Percentiles rank a stretch among this genome's conserved stretches.
These are phyloP conservation scores for Aciculosporium take DNA, from an alignment of 2,329 filamentous ascomycete species.

Conservation along the genomic window DNA sequence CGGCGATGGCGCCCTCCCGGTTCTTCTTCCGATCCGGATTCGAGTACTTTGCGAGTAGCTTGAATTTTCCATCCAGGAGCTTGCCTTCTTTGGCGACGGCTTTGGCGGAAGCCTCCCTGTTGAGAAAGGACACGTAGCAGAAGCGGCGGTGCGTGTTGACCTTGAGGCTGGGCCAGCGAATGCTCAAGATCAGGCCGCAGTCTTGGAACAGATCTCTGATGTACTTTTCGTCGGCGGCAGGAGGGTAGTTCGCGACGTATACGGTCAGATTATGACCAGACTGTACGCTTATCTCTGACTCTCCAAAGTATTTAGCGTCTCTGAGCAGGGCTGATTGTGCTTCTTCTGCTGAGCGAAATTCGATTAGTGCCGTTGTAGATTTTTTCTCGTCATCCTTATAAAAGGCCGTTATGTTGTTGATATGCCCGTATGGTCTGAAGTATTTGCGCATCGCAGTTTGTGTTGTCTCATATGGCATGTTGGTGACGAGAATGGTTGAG, in stretches of 20 bases:
- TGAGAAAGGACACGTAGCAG: slow-evolving; percentile 86
- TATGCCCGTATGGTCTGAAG: slow-evolving; percentile 78
- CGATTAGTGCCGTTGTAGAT: slow-evolving; percentile 60
- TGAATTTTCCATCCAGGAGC: slow-evolving; percentile 51
- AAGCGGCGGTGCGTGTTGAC: slow-evolving; percentile 81
- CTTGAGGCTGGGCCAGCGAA: slow-evolving; percentile 85
- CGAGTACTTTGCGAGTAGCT: slow-evolving; percentile 67
- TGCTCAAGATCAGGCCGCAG: slow-evolving; percentile 69
- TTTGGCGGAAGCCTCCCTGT: slow-evolving; percentile 49
- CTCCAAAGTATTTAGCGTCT: slow-evolving; percentile 65
- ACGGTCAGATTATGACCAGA: slow-evolving; percentile 67
- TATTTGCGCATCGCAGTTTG: slow-evolving; percentile 71
- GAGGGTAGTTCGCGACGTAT: slow-evolving; percentile 83
- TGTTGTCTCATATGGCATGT: slow-evolving; percentile 55
- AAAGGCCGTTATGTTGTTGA: slow-evolving; percentile 58
- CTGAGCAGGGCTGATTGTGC: slow-evolving; percentile 67
- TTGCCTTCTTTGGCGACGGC: slow-evolving; percentile 62
- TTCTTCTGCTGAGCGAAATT: slow-evolving; percentile 72
- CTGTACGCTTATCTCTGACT: slow-evolving; percentile 57
- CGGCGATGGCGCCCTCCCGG: slow-evolving; percentile 66
- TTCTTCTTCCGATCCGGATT: slow-evolving; percentile 66
- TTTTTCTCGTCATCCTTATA: slow-evolving; percentile 45
- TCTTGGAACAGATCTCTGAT: slow-evolving; percentile 54
- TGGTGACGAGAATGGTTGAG: slow-evolving; percentile 66
- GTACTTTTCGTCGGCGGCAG: slow-evolving; percentile 55